Evolutionary conservation across 345 rosid genomes (phyloP).

Genomic region (Noccaea bulbosa): DNA sequence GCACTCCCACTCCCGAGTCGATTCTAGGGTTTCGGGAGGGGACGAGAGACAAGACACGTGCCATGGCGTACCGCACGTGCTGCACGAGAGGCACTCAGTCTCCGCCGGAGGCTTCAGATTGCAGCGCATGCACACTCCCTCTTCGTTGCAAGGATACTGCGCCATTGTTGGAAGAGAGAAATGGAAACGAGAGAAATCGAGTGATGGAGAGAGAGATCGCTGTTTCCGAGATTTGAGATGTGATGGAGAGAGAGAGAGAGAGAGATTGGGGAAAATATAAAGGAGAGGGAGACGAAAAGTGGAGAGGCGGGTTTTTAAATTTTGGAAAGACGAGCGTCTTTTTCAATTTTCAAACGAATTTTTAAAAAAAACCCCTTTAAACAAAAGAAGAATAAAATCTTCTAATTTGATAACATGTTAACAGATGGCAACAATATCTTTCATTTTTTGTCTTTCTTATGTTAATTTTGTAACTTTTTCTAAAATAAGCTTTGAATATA

Average conservation of each 20-base stretch:
- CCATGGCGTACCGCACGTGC: slow-evolving; percentile 71
- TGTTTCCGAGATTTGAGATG: too few relatives aligned
- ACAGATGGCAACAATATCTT: not conserved
- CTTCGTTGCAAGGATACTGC: slow-evolving; percentile 68
- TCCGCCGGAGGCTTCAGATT: slow-evolving; percentile 46
- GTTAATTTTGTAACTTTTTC: not conserved
- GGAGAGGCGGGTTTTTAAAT: not conserved
- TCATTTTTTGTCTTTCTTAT: not conserved
- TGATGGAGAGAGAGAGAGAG: slow-evolving; percentile 3
- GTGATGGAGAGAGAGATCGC: not conserved
- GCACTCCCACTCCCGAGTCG: slow-evolving; percentile 60
- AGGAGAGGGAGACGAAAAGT: not conserved
- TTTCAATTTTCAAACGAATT: not conserved
- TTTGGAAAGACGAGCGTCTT: not conserved
- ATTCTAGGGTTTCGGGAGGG: slow-evolving; percentile 51
- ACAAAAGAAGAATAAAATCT: not conserved
- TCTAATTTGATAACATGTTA: not conserved
- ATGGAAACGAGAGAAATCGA: not conserved
- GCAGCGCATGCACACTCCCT: slow-evolving; percentile 72
- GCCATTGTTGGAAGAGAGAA: slow-evolving; percentile 42
- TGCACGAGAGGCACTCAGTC: slow-evolving; percentile 53
- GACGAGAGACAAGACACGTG: slow-evolving; percentile 60
- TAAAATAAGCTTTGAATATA: too few relatives aligned
- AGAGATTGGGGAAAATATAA: not conserved
- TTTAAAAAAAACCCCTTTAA: not conserved